Base-by-base conservation (phyloP, 441 rosid genomes). In the Populus trichocarpa region DNA sequence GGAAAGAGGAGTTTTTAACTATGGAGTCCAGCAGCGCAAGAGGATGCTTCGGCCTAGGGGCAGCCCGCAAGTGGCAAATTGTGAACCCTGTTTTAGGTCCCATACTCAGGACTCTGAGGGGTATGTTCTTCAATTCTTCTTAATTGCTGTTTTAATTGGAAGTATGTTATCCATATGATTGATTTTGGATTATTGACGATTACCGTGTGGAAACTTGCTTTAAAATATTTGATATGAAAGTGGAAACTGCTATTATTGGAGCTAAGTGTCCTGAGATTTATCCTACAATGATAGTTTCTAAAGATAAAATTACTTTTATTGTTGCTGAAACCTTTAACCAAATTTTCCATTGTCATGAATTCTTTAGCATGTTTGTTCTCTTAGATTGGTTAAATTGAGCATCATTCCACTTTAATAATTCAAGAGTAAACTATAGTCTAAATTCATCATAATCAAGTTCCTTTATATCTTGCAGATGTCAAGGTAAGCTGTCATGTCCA, bases 31-130 rank as follows among this genome's bases (percentile, higher is more conserved):
- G 87, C 91, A 94, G 85, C 92, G 94, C 74, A 97, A 93, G 92
- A 89, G 98, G 86, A 91, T 95, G 98, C 95, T 89, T 75, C 86
- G 97, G 75, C 93, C 98, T n/a, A 92, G 98, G 85, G 97, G 97
- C 66, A 94, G 98, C 81, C 97, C 98, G 72, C 98, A 92, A 81
- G 83, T 28, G 30, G 30, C 30, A 28, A 28, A 28, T 28, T 28
- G 30, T 28, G 30, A 28, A 28, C 30, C 0, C 87, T 42, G 88
- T 85, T 77, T 82, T 50, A 88, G 88, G 85, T 77, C 95, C 69
- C 94, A 90, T 46, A 61, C 89, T 53, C 97, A 90, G 77, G 98
- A 94, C 46, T 90, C 83, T 81, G 98, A 93, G 84, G 98, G 98
- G 99, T 96, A 70, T 71, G 90, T 86, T 79, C 30, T 28, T 28